Percentiles rank a stretch among this genome's conserved stretches.
phyloP scores from a whole-genome alignment of 495 filamentous ascomycete species.

The Lasiosphaeria miniovina region DNA sequence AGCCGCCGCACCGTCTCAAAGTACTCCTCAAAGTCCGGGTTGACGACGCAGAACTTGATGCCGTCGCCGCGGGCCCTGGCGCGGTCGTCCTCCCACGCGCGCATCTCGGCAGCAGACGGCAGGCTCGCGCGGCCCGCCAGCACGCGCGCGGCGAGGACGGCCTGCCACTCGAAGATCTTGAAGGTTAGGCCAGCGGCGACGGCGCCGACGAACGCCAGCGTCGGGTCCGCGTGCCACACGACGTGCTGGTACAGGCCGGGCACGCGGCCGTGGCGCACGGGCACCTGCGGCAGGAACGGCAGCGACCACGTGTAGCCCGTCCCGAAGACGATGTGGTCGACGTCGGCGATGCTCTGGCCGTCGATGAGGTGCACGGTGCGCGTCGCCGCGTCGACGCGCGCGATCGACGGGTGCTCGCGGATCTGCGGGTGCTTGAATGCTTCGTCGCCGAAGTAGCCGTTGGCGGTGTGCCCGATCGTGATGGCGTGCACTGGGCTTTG shows the following conservation, averaged over 20 bases:
- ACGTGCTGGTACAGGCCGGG: slow-evolving; percentile 57
- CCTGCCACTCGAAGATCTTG: slow-evolving; percentile 45
- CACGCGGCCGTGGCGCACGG: slow-evolving; percentile 51
- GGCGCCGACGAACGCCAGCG: slow-evolving; percentile 33
- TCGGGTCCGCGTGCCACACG: slow-evolving; percentile 47
- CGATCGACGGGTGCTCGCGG: slow-evolving; percentile 41
- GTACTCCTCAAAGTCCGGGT: slow-evolving; percentile 54
- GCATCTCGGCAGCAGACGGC: slow-evolving; percentile 41
- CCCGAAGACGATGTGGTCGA: slow-evolving; percentile 57
- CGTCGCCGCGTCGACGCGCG: slow-evolving; percentile 32
- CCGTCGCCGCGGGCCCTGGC: slow-evolving; percentile 51
- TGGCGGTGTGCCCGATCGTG: slow-evolving; percentile 38
- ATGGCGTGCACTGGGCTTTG: slow-evolving; percentile 31
- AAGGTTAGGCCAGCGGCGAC: slow-evolving; percentile 33
- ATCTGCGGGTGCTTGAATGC: slow-evolving; percentile 52
- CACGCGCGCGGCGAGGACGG: slow-evolving; percentile 35
- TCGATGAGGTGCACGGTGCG: slow-evolving; percentile 48
- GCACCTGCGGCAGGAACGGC: slow-evolving; percentile 51
- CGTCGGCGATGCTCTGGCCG: slow-evolving; percentile 42
- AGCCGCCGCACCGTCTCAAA: slow-evolving; percentile 49
- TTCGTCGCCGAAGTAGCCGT: slow-evolving; percentile 50
- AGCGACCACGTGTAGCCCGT: slow-evolving; percentile 57
- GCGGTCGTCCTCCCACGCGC: slow-evolving; percentile 51
- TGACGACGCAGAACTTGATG: slow-evolving; percentile 45
- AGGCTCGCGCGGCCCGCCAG: slow-evolving; percentile 40